Evolutionary conservation across 306 rosid genomes (phyloP).

Genomic region (Canavalia gladiata): DNA sequence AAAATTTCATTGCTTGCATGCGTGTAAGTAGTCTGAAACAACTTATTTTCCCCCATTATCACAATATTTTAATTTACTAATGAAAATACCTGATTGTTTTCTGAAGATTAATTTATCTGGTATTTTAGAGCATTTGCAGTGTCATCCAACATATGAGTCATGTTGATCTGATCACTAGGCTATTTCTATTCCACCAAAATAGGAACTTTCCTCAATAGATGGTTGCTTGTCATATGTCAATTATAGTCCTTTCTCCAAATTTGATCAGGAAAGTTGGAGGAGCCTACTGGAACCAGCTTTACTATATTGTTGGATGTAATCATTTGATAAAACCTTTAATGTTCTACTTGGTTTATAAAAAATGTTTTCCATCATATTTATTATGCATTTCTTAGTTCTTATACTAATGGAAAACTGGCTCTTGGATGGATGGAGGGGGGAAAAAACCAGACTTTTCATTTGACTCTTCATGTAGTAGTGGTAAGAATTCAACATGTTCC

Average conservation of each 20-base stretch:
- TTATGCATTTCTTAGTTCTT: neutral
- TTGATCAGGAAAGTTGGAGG: slow-evolving; percentile 6
- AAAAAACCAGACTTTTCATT: neutral
- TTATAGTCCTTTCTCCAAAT: slow-evolving; percentile 9
- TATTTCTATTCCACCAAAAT: slow-evolving; percentile 7
- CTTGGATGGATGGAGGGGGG: neutral
- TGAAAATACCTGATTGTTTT: slow-evolving; percentile 31
- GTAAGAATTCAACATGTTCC: neutral
- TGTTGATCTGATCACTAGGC: slow-evolving; percentile 27
- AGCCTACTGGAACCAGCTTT: slow-evolving; percentile 15
- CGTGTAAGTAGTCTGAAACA: slow-evolving; percentile 5
- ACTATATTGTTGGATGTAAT: slow-evolving; percentile 7
- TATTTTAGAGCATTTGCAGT: slow-evolving; percentile 10
- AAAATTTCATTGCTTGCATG: slow-evolving; percentile 2
- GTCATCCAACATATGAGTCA: neutral
- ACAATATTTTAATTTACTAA: slow-evolving; percentile 7
- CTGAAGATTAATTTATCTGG: slow-evolving; percentile 38
- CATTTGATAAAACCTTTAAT: neutral
- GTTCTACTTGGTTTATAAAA: neutral
- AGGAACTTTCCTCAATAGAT: slow-evolving; percentile 12
- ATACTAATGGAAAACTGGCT: neutral
- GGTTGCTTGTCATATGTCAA: slow-evolving; percentile 20
- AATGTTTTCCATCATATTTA: slow-evolving; percentile 12
- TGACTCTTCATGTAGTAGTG: slow-evolving; percentile 24
- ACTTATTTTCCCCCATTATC: slow-evolving; percentile 2